Percentiles rank a stretch among this genome's conserved stretches.
phyloP scores from a whole-genome alignment of 495 filamentous ascomycete genomes.

The Haplographium delicatum region DNA sequence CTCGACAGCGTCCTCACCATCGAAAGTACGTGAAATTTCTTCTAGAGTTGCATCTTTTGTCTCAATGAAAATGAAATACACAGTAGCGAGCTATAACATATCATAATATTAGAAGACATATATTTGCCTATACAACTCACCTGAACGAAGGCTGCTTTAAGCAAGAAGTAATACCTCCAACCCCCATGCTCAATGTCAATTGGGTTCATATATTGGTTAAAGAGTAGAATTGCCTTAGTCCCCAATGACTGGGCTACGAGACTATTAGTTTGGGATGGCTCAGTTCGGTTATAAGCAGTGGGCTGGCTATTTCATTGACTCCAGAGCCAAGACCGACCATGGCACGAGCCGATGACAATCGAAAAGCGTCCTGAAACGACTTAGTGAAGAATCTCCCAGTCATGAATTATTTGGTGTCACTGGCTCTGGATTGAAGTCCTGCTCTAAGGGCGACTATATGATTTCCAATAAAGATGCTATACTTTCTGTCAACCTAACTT shows the following conservation, averaged over 20 bases:
- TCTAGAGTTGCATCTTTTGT: conserved; percentile 48
- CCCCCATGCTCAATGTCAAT: conserved; percentile 29
- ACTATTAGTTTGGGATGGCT: conserved; percentile 29
- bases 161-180: conserved; percentile 37
- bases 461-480: conserved; percentile 12
- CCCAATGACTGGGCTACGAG: background rate
- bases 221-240: background rate
- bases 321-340: conserved; percentile 27
- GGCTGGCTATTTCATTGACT: conserved; percentile 24
- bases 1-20: conserved; percentile 2
- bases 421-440: conserved; percentile 11
- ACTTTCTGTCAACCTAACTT: conserved; percentile 13
- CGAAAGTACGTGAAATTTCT: conserved; percentile 37
- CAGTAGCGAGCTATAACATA: conserved; percentile 20
- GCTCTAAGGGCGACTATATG: conserved; percentile 11
- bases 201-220: conserved; percentile 39
- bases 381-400: conserved; percentile 14
- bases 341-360: conserved; percentile 18
- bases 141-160: background rate
- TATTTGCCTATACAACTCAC: background rate
- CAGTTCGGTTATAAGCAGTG: conserved; percentile 31
- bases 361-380: conserved; percentile 26
- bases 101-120: background rate
- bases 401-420: conserved; percentile 14
- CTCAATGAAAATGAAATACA: conserved; percentile 67